Base-by-base conservation (phyloP, 2,329 filamentous ascomycete species). In the Cercospora citrullina region DNA sequence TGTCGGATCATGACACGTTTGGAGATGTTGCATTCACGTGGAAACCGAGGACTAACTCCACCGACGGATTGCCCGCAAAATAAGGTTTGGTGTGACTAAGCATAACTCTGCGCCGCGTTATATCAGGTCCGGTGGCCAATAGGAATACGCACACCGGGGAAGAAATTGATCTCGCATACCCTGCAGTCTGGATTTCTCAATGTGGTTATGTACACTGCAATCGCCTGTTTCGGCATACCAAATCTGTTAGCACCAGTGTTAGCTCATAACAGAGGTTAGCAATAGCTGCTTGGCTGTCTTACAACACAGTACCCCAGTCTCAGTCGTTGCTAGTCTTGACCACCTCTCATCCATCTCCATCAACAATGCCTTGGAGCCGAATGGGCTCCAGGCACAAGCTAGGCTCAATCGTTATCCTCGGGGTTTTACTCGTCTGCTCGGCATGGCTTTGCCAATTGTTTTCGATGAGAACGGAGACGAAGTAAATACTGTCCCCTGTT, bases 341-440 rank as follows among this genome's bases (percentile, higher is more conserved):
- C 3, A 42, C 39, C 39, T 31, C 28, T 59, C 12, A 28, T 59
- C 55, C 28, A 42, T 31, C 18, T 23, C 28, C 55, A 28, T 31
- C 55, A 59, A 59, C 28, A 30, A 59, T 59, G 55, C 55, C 55
- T 59, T 18, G 55, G 28, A 59, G 28, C 28, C 55, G 12, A 28
- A 30, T 28, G 6, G 55, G 16, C 55, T 28, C 55, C 23, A 59
- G 55, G 28, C 28, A 28, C 55, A 59, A 30, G 28, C 55, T 59
- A 28, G 21, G 23, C 55, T 9, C 28, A 31, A 59, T 28, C 26
- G 30, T 18, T 10, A 28, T 59, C 30, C 6, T 59, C 30, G 55
- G 6, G 23, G 4, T 31, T 12, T 31, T 59, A 30, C 55, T 59
- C n/a, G 18, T 59, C 55, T 59, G 28, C 28, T 31, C n/a, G 23